Evolutionary conservation across 1,284 basidiomycete genomes (phyloP), one percentile per base, ranked within the genome.

Genomic region (Pyrrhoderma noxium): DNA sequence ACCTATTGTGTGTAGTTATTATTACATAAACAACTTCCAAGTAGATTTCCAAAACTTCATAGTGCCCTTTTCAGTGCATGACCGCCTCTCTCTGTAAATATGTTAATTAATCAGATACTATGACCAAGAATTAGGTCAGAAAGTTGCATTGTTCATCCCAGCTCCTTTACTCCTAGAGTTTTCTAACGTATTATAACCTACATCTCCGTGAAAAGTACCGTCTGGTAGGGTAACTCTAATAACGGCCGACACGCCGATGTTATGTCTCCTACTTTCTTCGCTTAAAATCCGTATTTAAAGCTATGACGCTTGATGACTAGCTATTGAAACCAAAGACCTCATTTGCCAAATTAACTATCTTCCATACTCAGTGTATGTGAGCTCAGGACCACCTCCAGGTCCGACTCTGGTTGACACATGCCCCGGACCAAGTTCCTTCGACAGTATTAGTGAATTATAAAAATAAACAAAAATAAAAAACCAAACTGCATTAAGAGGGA

Each of bases 241-340:
- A 56, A 95, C 79, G 9, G 91, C 91, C 0, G 88, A 89, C 21
- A 93, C 84, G 0, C 92, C 91, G 38, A 91, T 79, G 49, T 73
- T 86, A 62, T 74, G 89, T 56, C 84, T 71, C 52, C 70, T 73
- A 8, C 79, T 74, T 55, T 90, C 81, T 56, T 85, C 80, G 56
- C 73, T 80, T 56, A 57, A 79, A 87, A 62, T 87, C 85, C 2
- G 87, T 88, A 14, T 82, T 82, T 39, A 97, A 68, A 46, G 69
- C 86, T 51, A 89, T 78, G 45, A 98, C 77, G 50, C 72, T 89
- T 2, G 93, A 90, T 48, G 87, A 92, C 95, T 96, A 99, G 8
- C 96, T 95, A 57, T 98, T 94, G 73, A 93, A 97, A 1, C 95
- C 95, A 70, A 99, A 99, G 35, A 99, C 89, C 61, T 99, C 94